Conservation (phyloP, 1,284 basidiomycete species). For the Stereum hirsutum region DNA sequence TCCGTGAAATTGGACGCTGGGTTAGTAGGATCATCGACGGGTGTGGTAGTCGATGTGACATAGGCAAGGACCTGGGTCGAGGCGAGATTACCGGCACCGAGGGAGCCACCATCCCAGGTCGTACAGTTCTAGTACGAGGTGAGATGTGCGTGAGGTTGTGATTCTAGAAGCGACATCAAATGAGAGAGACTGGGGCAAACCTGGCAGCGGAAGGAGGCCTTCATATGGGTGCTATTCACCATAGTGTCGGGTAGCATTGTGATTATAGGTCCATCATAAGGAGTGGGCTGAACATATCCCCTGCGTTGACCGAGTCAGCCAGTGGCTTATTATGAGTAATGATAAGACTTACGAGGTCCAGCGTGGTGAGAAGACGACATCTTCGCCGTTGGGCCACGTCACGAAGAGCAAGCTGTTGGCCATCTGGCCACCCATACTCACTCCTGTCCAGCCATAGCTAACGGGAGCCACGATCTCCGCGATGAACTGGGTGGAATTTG, state of each 20-base stretch:
- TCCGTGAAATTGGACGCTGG: neutral
- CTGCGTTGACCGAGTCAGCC: neutral
- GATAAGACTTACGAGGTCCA: constrained; percentile 1
- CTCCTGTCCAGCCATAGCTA: neutral
- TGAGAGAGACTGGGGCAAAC: neutral
- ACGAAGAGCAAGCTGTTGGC: neutral
- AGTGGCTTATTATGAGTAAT: too few species aligned
- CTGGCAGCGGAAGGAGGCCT: neutral
- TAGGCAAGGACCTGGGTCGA: neutral
- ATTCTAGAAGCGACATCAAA: neutral
- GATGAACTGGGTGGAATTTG: neutral
- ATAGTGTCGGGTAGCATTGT: neutral
- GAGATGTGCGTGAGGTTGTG: too few species aligned
- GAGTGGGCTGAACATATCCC: neutral
- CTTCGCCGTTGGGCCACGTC: neutral
- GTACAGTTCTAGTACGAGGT: neutral
- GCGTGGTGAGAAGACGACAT: neutral
- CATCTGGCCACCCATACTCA: neutral
- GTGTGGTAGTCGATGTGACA: neutral
- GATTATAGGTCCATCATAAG: neutral
- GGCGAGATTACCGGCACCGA: neutral
- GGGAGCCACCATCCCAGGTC: neutral
- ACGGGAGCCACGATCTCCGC: neutral
- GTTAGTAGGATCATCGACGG: neutral
- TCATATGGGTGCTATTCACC: neutral